Percentiles rank a stretch among this genome's conserved stretches.
Evolutionary conservation across 805 yeast species (phyloP).

Genomic region (Candida sanyiensis): DNA sequence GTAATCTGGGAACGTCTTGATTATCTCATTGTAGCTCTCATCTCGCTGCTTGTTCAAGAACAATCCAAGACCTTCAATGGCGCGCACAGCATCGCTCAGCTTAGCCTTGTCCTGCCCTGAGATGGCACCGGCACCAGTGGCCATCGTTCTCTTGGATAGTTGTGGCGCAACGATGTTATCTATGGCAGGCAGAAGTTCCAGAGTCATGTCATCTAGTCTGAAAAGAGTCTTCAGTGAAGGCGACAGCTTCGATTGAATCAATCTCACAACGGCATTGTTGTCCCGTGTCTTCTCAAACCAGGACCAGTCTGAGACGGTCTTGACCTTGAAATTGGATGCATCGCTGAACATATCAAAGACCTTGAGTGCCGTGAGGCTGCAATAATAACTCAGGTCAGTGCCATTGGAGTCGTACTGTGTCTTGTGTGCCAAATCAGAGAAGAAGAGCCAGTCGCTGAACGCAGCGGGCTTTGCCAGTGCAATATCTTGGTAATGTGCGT

Average conservation of each 20-base stretch:
- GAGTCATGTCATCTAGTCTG: conserved; percentile 13
- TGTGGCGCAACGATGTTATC: conserved; percentile 28
- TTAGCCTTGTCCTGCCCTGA: conserved; percentile 17
- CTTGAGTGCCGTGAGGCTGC: conserved; percentile 51
- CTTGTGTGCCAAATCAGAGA: conserved; percentile 53
- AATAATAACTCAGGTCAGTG: conserved; percentile 44
- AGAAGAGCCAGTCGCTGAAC: conserved; percentile 72
- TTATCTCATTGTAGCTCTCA: conserved; percentile 26
- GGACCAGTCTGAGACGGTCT: conserved; percentile 28
- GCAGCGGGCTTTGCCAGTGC: conserved; percentile 51
- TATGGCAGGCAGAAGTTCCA: conserved; percentile 33
- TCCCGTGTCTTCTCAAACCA: conserved; percentile 19
- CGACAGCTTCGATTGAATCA: conserved; percentile 11
- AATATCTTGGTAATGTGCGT: conserved; percentile 59
- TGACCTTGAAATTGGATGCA: conserved; percentile 35
- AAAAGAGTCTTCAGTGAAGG: conserved; percentile 14
- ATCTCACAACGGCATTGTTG: conserved; percentile 12
- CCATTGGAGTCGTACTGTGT: conserved; percentile 39
- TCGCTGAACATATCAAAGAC: conserved; percentile 63
- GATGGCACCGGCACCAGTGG: conserved; percentile 19
- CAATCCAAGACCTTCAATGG: conserved; percentile 37
- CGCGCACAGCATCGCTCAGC: conserved; percentile 33
- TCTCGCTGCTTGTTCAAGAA: conserved; percentile 31
- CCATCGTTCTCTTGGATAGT: conserved; percentile 16
- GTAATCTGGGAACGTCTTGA: conserved; percentile 22